Evolutionary conservation across 768 basidiomycete species (phyloP).

Genomic region (Rickenella mellea): DNA sequence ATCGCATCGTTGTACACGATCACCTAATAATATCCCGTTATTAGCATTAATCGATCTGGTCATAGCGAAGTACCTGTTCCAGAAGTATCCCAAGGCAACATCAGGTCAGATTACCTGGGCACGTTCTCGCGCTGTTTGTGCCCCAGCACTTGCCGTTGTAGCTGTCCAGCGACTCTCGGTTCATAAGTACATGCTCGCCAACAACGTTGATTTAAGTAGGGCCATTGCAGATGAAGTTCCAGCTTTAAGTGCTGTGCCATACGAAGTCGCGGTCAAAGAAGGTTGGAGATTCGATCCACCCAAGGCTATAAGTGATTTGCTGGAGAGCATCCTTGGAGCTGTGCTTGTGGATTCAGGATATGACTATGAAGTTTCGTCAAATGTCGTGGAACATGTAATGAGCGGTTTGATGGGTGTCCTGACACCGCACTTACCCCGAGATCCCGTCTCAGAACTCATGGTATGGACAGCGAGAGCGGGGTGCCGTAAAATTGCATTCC

Average conservation of each 20-base stretch:
- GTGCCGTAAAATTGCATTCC: conserved; percentile 41
- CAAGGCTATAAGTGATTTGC: conserved; percentile 74
- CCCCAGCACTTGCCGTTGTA: conserved; percentile 60
- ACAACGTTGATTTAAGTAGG: conserved; percentile 55
- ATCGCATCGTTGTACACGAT: not conserved
- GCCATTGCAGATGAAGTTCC: conserved; percentile 57
- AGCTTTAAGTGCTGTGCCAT: conserved; percentile 43
- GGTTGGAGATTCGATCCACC: conserved; percentile 84
- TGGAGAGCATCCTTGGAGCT: conserved; percentile 80
- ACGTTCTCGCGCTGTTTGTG: conserved; percentile 63
- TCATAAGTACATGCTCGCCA: conserved; percentile 63
- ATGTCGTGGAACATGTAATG: conserved; percentile 55
- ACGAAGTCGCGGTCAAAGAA: conserved; percentile 50
- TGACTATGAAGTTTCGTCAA: conserved; percentile 57
- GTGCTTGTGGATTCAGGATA: conserved; percentile 74
- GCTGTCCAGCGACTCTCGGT: conserved; percentile 55
- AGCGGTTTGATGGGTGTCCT: conserved; percentile 54
- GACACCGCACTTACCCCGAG: conserved; percentile 47
- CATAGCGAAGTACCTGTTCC: conserved; percentile 61
- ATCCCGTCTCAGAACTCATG: conserved; percentile 67
- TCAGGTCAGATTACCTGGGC: conserved; percentile 72
- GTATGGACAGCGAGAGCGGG: conserved; percentile 54
- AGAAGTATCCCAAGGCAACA: conserved; percentile 58
- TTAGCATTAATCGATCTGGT: conserved; percentile 65
- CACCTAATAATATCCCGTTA: conserved; percentile 4